A percentile compares a stretch with the other conserved stretches of the same genome.
These are phyloP conservation scores for Lactarius evosmus DNA, from an alignment of 768 basidiomycete genomes.

Conservation along the genomic window DNA sequence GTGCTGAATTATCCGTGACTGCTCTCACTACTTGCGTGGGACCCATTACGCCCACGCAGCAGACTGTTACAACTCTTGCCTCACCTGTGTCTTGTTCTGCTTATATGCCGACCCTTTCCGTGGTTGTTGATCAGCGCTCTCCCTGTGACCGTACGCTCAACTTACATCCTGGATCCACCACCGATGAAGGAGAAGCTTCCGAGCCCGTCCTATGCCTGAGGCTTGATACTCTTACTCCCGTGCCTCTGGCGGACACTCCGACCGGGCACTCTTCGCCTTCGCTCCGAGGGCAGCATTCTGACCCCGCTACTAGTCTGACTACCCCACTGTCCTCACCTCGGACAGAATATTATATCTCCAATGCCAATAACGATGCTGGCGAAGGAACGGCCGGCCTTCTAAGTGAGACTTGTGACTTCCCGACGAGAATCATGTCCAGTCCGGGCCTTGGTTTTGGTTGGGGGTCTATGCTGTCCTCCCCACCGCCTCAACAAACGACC, in stretches of 20 bases:
- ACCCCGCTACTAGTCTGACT: neutral
- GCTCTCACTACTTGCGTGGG: neutral
- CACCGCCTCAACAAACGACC: neutral
- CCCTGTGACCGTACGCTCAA: neutral
- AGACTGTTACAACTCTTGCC: neutral
- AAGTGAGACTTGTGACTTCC: neutral
- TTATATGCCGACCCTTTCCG: neutral
- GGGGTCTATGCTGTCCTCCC: neutral
- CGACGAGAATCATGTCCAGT: slow-evolving; percentile 17
- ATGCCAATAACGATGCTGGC: neutral
- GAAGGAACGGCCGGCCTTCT: neutral
- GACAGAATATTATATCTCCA: neutral
- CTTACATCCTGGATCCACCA: neutral
- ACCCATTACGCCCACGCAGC: neutral
- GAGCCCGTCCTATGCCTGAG: neutral
- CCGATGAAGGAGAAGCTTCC: neutral
- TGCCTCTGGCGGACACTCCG: neutral
- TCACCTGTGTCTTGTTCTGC: neutral
- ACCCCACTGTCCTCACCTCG: slow-evolving; percentile 18
- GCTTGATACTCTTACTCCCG: neutral
- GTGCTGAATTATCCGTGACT: neutral
- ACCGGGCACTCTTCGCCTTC: slow-evolving; percentile 1
- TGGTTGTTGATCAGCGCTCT: neutral
- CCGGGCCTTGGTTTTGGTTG: neutral
- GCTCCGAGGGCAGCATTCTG: neutral